Conservation (phyloP, 2,329 filamentous ascomycete species). For the Fusarium musae region DNA sequence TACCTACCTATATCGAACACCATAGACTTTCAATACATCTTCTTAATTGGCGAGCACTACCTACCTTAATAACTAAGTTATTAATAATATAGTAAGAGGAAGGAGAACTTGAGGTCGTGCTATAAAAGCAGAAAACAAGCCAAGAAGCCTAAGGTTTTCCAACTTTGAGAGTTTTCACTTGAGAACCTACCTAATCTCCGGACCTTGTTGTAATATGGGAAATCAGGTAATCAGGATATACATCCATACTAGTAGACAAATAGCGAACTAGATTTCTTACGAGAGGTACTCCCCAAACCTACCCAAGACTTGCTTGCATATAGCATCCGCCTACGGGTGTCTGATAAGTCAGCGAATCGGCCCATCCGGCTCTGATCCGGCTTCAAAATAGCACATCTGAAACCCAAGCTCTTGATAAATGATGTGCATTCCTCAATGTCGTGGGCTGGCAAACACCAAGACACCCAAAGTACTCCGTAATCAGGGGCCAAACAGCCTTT, state of each 20-base stretch:
- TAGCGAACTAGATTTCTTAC: not conserved
- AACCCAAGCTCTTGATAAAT: conserved; percentile 24
- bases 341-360: conserved; percentile 20
- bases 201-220: not conserved
- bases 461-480: not conserved
- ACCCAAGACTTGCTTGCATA: not conserved
- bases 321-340: not conserved
- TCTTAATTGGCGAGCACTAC: not conserved
- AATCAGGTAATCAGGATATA: not conserved
- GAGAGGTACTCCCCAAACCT: not conserved
- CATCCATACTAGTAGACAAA: not conserved
- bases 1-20: not conserved
- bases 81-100: not conserved
- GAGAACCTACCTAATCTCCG: not conserved
- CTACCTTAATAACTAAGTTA: not conserved
- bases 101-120: not conserved
- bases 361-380: conserved; percentile 14
- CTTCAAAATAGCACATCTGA: conserved; percentile 21
- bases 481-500: not conserved
- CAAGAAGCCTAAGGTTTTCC: not conserved
- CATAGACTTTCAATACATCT: not conserved
- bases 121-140: not conserved
- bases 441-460: not conserved
- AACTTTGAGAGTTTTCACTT: not conserved
- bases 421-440: conserved; percentile 11